phyloP scores from a whole-genome alignment of 2,329 filamentous ascomycete genomes.

The Trichoderma afroharzianum region DNA sequence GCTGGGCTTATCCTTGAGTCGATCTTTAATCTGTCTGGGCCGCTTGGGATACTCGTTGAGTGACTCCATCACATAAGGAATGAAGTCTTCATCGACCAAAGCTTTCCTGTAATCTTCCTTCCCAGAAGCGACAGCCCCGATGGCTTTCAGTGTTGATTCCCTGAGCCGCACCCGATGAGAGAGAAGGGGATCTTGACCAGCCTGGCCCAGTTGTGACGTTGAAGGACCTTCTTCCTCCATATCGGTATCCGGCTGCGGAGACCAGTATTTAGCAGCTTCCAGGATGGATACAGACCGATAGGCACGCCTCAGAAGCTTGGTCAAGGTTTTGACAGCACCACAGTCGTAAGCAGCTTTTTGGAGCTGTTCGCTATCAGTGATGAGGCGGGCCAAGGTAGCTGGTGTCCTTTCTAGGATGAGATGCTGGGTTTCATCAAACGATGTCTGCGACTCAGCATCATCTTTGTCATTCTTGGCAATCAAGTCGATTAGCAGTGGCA shows the following conservation, averaged over 20 bases:
- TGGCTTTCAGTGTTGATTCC: conserved; percentile 70
- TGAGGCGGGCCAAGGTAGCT: conserved; percentile 70
- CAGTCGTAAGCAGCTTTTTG: conserved; percentile 78
- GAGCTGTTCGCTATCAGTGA: conserved; percentile 72
- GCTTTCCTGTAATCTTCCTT: conserved; percentile 82
- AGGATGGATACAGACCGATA: conserved; percentile 44
- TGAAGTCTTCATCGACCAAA: conserved; percentile 76
- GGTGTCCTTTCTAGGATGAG: conserved; percentile 67
- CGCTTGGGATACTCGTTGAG: conserved; percentile 56
- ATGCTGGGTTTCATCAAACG: conserved; percentile 34
- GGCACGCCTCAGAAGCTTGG: conserved; percentile 47
- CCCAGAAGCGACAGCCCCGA: conserved; percentile 76
- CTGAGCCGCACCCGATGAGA: conserved; percentile 72
- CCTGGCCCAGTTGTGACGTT: conserved; percentile 52
- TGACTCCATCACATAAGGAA: conserved; percentile 80
- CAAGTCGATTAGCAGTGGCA: conserved; percentile 66
- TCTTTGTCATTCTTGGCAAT: conserved; percentile 49
- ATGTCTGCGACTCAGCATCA: conserved; percentile 34
- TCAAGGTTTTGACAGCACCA: conserved; percentile 44
- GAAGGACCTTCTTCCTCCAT: conserved; percentile 34
- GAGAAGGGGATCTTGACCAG: conserved; percentile 57
- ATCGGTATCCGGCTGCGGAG: conserved; percentile 34
- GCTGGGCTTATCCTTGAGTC: conserved; percentile 36
- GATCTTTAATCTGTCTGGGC: conserved; percentile 43
- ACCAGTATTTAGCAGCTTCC: conserved; percentile 36